Percentiles rank a stretch among this genome's conserved stretches.
Evolutionary conservation across 2,329 filamentous ascomycete species (phyloP).

Genomic region (Apiospora rasikravindrae): DNA sequence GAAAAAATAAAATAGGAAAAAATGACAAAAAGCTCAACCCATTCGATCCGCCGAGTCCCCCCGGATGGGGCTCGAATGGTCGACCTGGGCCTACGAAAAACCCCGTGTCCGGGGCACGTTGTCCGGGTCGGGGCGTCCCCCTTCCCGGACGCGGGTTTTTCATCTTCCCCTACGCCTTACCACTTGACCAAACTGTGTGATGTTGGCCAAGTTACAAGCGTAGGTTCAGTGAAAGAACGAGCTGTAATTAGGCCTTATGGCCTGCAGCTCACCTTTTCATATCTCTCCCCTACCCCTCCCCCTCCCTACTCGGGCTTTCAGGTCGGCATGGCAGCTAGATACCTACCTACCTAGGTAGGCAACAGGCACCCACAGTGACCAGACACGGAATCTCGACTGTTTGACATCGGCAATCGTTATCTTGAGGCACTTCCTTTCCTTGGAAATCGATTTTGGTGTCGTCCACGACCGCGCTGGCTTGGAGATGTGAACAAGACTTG

Average conservation of each 20-base stretch:
- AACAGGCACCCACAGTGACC: background rate
- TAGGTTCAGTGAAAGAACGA: background rate
- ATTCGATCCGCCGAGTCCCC: background rate
- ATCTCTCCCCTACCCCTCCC: no score
- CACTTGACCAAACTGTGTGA: background rate
- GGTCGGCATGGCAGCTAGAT: background rate
- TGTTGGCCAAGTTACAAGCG: background rate
- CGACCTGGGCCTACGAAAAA: conserved; percentile 5
- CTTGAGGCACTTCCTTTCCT: background rate
- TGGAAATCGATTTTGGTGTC: background rate
- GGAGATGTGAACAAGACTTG: conserved; percentile 13
- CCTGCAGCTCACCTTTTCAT: background rate
- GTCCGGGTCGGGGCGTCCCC: background rate
- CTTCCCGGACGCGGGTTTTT: background rate
- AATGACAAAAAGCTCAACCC: background rate
- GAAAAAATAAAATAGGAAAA: background rate
- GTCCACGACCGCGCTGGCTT: background rate
- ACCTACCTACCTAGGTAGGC: background rate
- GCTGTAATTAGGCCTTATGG: background rate
- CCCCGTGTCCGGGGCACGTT: conserved; percentile 7
- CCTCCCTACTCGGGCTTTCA: background rate
- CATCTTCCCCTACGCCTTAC: background rate
- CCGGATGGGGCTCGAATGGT: background rate
- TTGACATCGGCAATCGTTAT: background rate
- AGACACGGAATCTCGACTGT: background rate